Base-by-base conservation (phyloP, 1,284 basidiomycete species). In the Dichomitus squalens region DNA sequence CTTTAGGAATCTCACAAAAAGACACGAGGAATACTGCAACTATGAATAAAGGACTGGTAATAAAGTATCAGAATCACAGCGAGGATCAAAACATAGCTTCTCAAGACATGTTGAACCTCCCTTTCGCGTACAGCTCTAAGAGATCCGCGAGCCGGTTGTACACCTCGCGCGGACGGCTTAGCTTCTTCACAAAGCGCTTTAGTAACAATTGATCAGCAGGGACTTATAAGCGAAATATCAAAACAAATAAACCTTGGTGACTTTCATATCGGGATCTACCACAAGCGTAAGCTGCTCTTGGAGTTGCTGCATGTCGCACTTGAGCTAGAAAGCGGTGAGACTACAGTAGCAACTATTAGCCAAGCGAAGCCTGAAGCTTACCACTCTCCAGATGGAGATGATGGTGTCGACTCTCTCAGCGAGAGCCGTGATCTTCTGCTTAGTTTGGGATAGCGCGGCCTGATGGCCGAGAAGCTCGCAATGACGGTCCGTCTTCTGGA, bases 121-220 rank as follows among this genome's bases (percentile, higher is more conserved):
- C 49, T 44, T 50, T 46, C 14, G 55, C 55, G 29, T 52, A 56
- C 36, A 50, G 36, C 9, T 52, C 43, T 14, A 56, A 36, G 14
- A 57, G 21, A 31, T 39, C 35, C 12, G 39, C 41, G 14, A 52
- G 50, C 38, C 39, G 34, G 27, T 27, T 23, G 43, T 51, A 57
- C 11, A 57, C 35, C 33, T 52, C 55, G 1, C 55, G 49, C 1
- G 55, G 51, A 12, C 49, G 49, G 1, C 27, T 21, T 9, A 57
- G 44, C 36, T 57, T 57, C 55, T 40, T 57, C 16, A 52, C 18
- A 44, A 57, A 57, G 16, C 49, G 49, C 55, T 57, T 11, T 27
- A 4, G 11, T 1, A 7, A 6, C 18, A 47, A 29, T 4, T n/a
- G 1, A 25, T 3, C 9, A 25, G 23, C 4, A 53, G 33, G 11